phyloP scores from a whole-genome alignment of 1,139 yeast genomes.

The Candida glucosophila region DNA sequence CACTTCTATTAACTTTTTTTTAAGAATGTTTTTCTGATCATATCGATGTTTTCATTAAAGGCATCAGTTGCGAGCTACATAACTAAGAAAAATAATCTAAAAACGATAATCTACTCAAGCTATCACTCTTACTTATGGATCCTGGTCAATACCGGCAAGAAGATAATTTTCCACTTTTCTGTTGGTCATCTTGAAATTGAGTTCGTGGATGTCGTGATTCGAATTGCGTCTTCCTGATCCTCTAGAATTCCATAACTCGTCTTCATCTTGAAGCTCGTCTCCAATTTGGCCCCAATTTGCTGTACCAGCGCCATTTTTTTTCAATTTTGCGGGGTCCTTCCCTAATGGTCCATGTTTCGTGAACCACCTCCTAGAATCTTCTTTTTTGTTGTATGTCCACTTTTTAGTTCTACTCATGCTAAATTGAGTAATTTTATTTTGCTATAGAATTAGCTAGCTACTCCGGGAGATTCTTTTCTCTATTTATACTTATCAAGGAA shows the following conservation, averaged over 20 bases:
- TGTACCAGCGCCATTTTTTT: conserved; percentile 82
- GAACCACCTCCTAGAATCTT: conserved; percentile 61
- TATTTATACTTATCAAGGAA: conserved; percentile 2
- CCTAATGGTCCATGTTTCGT: conserved; percentile 64
- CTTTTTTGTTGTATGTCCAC: conserved; percentile 60
- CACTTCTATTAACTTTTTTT: too few relatives aligned
- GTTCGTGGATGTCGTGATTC: conserved; percentile 28
- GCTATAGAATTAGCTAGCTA: neutral
- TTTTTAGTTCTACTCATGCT: conserved; percentile 80
- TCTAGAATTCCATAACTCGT: conserved; percentile 15
- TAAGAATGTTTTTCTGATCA: neutral
- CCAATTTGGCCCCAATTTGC: conserved; percentile 70
- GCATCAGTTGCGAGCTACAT: too few relatives aligned
- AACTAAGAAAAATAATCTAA: too few relatives aligned
- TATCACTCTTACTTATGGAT: too few relatives aligned
- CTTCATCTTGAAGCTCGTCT: conserved; percentile 47
- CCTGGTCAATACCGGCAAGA: neutral
- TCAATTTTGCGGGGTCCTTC: conserved; percentile 64
- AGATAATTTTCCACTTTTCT: conserved; percentile 15
- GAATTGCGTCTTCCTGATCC: conserved; percentile 31
- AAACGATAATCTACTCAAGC: too few relatives aligned
- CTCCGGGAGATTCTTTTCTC: neutral
- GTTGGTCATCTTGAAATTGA: conserved; percentile 16
- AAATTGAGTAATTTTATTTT: neutral
- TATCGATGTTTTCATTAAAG: neutral